phyloP scores from a whole-genome alignment of 202 grass and related monocot genomes.

The Dendrocalamus latiflorus region DNA sequence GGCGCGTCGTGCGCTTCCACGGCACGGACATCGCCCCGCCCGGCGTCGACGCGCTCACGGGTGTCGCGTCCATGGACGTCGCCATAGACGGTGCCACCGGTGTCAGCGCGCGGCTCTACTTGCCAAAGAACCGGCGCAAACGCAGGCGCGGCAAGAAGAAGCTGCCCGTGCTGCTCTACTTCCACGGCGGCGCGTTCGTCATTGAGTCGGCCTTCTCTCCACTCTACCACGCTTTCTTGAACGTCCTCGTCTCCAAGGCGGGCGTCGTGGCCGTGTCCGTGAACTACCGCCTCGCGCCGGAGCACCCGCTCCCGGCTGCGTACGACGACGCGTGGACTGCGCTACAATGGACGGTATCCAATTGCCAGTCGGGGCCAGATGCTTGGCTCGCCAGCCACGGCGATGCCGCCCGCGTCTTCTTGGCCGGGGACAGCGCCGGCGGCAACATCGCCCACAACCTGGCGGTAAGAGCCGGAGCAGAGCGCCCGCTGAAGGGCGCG shows the following conservation, averaged over 20 bases:
- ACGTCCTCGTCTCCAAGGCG: conserved; percentile 19
- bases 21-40: background rate
- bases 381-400: background rate
- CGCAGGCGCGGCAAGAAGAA: background rate
- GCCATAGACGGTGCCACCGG: background rate
- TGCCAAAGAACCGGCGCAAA: background rate
- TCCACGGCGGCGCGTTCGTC: conserved; percentile 54
- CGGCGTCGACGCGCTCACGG: background rate
- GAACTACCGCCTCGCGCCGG: conserved; percentile 51
- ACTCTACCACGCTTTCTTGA: conserved; percentile 43
- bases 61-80: background rate
- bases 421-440: no score
- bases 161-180: conserved; percentile 44
- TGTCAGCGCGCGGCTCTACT: background rate
- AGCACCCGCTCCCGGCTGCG: conserved; percentile 47
- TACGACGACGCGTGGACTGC: conserved; percentile 36
- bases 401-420: no score
- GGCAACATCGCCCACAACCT: no score
- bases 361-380: background rate
- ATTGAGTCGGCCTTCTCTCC: conserved; percentile 30
- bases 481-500: no score
- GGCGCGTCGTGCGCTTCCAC: no score
- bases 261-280: conserved; percentile 37
- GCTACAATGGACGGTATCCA: conserved; percentile 31
- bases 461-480: no score